Conservation (phyloP, 106 monocot genomes). For the Allium sativum region DNA sequence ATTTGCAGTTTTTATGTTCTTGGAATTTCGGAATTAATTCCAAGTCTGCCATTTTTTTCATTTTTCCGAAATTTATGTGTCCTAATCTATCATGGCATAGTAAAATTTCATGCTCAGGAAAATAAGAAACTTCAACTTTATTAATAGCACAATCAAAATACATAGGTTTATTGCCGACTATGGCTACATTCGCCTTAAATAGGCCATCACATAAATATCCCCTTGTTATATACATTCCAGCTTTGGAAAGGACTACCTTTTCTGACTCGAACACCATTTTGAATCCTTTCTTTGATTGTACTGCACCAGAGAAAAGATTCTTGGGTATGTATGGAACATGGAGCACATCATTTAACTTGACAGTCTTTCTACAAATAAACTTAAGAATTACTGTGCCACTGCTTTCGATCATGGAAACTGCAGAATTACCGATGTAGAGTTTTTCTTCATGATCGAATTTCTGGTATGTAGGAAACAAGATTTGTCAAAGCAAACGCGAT, state of each 20-base stretch:
- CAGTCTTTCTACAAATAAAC: neutral
- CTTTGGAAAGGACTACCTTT: neutral
- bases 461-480: too few species aligned
- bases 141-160: too few species aligned
- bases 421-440: neutral
- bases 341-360: neutral
- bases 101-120: neutral
- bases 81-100: neutral
- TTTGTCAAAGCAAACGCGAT: too few species aligned
- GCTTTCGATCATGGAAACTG: neutral
- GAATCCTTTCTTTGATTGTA: neutral
- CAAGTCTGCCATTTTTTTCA: neutral
- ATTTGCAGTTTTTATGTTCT: too few species aligned
- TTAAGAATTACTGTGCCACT: neutral
- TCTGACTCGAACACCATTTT: neutral
- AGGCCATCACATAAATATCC: neutral
- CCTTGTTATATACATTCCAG: neutral
- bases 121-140: too few species aligned
- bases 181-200: neutral
- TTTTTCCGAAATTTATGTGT: neutral
- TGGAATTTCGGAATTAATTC: neutral
- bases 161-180: neutral
- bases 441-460: too few species aligned
- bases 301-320: neutral
- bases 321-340: too few species aligned